Conservation (phyloP, 1,284 basidiomycete species). For the Sanghuangporus sanghuang region DNA sequence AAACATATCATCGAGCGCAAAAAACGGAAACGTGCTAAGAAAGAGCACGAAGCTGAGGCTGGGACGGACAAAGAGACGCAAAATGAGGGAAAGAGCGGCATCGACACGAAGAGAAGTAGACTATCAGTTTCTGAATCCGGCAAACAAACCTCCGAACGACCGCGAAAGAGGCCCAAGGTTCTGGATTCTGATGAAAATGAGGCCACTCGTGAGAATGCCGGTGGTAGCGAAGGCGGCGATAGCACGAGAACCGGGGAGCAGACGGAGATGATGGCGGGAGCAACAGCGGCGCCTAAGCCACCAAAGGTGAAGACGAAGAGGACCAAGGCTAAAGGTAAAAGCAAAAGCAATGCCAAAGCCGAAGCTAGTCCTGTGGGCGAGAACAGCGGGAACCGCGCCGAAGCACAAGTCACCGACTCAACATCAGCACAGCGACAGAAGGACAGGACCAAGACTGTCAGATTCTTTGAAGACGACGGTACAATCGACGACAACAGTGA, state of each 20-base stretch:
- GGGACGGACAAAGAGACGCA: too few relatives aligned
- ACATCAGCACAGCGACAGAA: neutral
- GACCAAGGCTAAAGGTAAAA: neutral
- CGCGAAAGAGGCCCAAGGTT: conserved; percentile 28
- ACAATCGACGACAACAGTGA: neutral
- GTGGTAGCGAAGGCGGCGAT: neutral
- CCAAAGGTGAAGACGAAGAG: conserved; percentile 3
- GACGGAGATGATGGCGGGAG: neutral
- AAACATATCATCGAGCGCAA: conserved; percentile 27
- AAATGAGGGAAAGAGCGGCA: neutral
- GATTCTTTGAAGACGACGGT: neutral
- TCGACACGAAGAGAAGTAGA: neutral
- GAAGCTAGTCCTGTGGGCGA: neutral
- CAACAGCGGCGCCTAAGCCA: neutral
- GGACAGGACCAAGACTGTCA: neutral
- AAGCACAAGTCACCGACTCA: neutral
- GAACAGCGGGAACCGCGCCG: neutral
- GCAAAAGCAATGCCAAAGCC: neutral
- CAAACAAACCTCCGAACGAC: conserved; percentile 14
- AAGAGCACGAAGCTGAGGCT: neutral
- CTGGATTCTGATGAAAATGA: neutral
- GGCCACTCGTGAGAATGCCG: neutral
- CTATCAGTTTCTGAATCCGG: conserved; percentile 17
- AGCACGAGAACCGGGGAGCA: neutral
- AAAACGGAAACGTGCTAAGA: conserved; percentile 7